phyloP scores from a whole-genome alignment of 371 early-diverging fungal species.

The Blakeslea trispora region DNA sequence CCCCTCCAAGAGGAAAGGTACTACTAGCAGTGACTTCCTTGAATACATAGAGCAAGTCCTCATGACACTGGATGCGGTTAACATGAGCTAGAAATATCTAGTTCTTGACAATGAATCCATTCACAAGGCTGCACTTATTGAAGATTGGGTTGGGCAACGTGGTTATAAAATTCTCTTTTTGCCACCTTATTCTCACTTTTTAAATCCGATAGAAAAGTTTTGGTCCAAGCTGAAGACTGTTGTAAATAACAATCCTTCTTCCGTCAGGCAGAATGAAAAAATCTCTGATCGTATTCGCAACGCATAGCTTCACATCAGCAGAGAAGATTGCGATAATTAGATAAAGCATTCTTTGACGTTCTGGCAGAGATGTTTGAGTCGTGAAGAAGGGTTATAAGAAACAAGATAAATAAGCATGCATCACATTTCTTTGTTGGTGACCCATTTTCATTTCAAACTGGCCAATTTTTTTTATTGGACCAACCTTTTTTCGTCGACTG shows the following conservation, averaged over 20 bases:
- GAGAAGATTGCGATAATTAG: constrained; percentile 16
- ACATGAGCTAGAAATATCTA: constrained; percentile 17
- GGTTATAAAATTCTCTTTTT: too few species aligned
- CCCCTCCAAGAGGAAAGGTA: constrained; percentile 13
- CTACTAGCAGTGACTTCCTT: constrained; percentile 15
- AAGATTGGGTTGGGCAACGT: constrained; percentile 15
- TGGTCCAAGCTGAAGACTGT: constrained; percentile 20
- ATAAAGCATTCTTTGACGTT: constrained; percentile 19
- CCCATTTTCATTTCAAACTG: background rate
- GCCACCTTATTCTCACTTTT: constrained; percentile 15
- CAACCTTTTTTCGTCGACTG: too few species aligned
- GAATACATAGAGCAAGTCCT: constrained; percentile 20
- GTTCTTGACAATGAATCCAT: constrained; percentile 21
- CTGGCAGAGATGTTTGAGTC: constrained; percentile 20
- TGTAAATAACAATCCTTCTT: constrained; percentile 9
- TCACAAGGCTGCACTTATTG: constrained; percentile 10
- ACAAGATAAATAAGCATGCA: constrained; percentile 12
- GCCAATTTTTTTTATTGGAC: too few species aligned
- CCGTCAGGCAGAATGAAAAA: constrained; percentile 10
- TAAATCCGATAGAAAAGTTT: constrained; percentile 21
- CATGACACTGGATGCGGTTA: constrained; percentile 15
- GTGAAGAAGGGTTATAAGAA: constrained; percentile 14
- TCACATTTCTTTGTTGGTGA: constrained; percentile 11
- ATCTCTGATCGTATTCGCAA: constrained; percentile 14
- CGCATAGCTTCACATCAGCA: constrained; percentile 17